A percentile compares a stretch with the other conserved stretches of the same genome.
Conservation (phyloP, 768 basidiomycete genomes). For the Mycena epipterygia region DNA sequence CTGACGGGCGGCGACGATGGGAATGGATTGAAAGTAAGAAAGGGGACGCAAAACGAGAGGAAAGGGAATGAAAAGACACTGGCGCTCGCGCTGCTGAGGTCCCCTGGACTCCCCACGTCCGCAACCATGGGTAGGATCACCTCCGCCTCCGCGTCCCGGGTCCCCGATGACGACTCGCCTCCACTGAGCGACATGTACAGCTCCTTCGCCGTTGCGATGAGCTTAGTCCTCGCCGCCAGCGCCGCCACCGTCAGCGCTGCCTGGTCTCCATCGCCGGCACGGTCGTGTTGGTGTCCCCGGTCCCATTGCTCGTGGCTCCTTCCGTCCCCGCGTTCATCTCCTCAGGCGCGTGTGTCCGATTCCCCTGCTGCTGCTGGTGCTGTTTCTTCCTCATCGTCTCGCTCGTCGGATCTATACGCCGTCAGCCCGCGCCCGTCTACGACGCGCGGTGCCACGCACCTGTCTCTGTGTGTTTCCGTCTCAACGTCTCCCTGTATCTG, state of each 20-base stretch:
- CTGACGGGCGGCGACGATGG: too few species aligned
- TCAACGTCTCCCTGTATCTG: too few species aligned
- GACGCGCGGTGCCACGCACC: too few species aligned
- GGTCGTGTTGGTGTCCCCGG: too few species aligned
- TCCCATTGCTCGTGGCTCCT: too few species aligned
- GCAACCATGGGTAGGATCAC: background rate
- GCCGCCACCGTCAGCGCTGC: conserved; percentile 30
- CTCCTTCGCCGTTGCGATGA: conserved; percentile 73
- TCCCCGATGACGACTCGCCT: background rate
- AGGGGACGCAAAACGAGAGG: too few species aligned
- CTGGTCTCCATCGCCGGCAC: background rate
- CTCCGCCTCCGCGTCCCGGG: background rate
- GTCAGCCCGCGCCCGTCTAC: too few species aligned
- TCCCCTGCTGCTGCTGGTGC: too few species aligned
- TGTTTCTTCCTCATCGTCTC: background rate
- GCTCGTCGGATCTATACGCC: too few species aligned
- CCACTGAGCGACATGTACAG: conserved; percentile 56
- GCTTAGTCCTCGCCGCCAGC: conserved; percentile 65
- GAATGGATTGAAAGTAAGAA: background rate
- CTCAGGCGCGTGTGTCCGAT: too few species aligned
- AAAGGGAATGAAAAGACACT: conserved; percentile 18
- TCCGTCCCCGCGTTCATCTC: too few species aligned
- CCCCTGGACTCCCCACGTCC: conserved; percentile 19
- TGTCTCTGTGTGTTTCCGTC: too few species aligned
- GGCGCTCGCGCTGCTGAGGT: conserved; percentile 21